A percentile compares a stretch with the other conserved stretches of the same genome.
Evolutionary conservation across 2,329 filamentous ascomycete species (phyloP).

Genomic region (Calonectria honghensis): DNA sequence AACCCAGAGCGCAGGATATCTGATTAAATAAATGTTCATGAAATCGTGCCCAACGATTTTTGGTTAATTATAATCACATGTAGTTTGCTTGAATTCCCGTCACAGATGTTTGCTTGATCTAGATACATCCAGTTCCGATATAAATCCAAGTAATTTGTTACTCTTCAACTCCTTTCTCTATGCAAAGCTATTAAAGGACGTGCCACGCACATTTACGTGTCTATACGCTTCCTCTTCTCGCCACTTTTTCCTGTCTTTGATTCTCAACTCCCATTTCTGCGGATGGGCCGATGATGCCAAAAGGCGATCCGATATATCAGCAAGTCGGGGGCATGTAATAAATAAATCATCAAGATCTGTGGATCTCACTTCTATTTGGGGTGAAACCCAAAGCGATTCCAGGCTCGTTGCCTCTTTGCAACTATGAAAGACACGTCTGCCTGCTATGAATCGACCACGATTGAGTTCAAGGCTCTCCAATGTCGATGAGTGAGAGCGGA

Average conservation of each 20-base stretch:
- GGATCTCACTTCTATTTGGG: not conserved
- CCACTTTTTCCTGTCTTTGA: not conserved
- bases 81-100: too few relatives aligned
- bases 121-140: too few relatives aligned
- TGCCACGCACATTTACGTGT: not conserved
- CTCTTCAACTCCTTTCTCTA: not conserved
- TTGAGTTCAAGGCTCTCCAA: slow-evolving; percentile 16
- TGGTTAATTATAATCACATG: too few relatives aligned
- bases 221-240: not conserved
- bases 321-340: slow-evolving; percentile 34
- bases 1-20: too few relatives aligned
- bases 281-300: not conserved
- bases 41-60: too few relatives aligned
- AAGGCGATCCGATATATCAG: not conserved
- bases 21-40: too few relatives aligned
- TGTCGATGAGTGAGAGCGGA: slow-evolving; percentile 25
- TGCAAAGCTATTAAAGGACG: not conserved
- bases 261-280: slow-evolving; percentile 22
- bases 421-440: slow-evolving; percentile 1
- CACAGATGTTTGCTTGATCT: too few relatives aligned
- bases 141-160: not conserved
- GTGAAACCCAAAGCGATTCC: not conserved
- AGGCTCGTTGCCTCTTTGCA: slow-evolving; percentile 29
- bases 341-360: slow-evolving; percentile 26
- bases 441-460: not conserved